Conservation (phyloP, 495 filamentous ascomycete genomes). For the Penicillium simplicissimum region DNA sequence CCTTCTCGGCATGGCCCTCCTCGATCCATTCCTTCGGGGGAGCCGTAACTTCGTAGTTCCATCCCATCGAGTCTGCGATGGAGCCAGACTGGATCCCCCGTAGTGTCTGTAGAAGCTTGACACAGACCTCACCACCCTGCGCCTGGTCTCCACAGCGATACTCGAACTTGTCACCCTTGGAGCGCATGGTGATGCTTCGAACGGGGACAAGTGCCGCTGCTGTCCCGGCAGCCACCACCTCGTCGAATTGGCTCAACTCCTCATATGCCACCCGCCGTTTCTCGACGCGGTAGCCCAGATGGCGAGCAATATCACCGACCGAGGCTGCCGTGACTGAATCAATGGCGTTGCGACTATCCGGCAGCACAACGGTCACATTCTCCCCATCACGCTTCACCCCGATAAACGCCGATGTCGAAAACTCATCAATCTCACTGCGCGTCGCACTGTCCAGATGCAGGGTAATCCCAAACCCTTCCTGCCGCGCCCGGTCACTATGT, state of each 20-base stretch:
- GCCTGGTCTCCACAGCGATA: slow-evolving; percentile 63
- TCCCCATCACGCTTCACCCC: slow-evolving; percentile 60
- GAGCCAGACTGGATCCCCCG: slow-evolving; percentile 85
- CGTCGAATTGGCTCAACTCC: slow-evolving; percentile 75
- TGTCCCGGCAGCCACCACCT: slow-evolving; percentile 90
- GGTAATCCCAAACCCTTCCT: slow-evolving; percentile 79
- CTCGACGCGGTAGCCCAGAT: slow-evolving; percentile 69
- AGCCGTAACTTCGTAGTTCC: slow-evolving; percentile 51
- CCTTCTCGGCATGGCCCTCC: slow-evolving; percentile 20
- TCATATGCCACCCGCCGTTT: slow-evolving; percentile 56
- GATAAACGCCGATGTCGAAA: slow-evolving; percentile 84
- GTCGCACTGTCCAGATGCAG: slow-evolving; percentile 82
- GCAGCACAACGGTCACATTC: slow-evolving; percentile 70
- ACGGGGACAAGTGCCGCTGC: slow-evolving; percentile 92
- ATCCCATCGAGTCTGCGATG: slow-evolving; percentile 72
- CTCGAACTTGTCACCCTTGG: slow-evolving; percentile 62
- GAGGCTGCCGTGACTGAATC: slow-evolving; percentile 77
- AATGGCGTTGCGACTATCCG: slow-evolving; percentile 80
- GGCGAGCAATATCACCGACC: slow-evolving; percentile 64
- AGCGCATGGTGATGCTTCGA: slow-evolving; percentile 75
- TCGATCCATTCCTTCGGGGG: slow-evolving; percentile 39
- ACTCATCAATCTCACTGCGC: slow-evolving; percentile 82
- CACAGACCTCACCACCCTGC: slow-evolving; percentile 71
- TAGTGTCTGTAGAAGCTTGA: slow-evolving; percentile 69
- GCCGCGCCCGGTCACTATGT: slow-evolving; percentile 72